Percentiles rank a stretch among this genome's conserved stretches.
These are phyloP conservation scores for Escovopsis sp. DNA, from an alignment of 2,329 filamentous ascomycete genomes.

Conservation along the genomic window DNA sequence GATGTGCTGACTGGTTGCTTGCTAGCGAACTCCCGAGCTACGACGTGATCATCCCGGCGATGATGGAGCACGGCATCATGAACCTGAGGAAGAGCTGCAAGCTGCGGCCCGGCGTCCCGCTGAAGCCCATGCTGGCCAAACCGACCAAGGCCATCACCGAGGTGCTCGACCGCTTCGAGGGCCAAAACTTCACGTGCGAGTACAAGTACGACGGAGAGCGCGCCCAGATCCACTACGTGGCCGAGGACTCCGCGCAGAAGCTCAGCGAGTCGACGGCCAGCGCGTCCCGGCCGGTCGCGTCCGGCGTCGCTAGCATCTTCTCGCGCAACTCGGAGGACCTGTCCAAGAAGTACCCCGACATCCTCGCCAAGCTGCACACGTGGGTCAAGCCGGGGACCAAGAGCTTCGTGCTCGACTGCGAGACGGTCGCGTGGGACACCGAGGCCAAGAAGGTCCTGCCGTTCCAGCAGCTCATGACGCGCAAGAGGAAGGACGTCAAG, in stretches of 20 bases:
- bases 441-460: conserved; percentile 88
- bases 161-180: conserved; percentile 90
- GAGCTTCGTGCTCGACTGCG: conserved; percentile 96
- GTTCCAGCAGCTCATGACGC: conserved; percentile 96
- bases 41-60: conserved; percentile 82
- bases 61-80: conserved; percentile 75
- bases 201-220: conserved; percentile 98
- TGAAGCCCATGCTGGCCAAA: conserved; percentile 98
- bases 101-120: conserved; percentile 78
- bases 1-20: conserved; percentile 3
- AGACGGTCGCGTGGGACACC: conserved; percentile 95
- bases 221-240: conserved; percentile 96
- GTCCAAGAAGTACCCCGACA: conserved; percentile 95
- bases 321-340: conserved; percentile 94
- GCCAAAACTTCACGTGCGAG: conserved; percentile 91
- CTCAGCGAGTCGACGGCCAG: conserved; percentile 47
- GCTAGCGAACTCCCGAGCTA: conserved; percentile 79
- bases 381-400: conserved; percentile 87
- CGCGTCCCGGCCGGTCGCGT: conserved; percentile 49
- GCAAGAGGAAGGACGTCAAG: conserved; percentile 95
- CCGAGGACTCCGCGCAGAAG: conserved; percentile 59
- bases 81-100: conserved; percentile 76
- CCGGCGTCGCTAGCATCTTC: conserved; percentile 83
- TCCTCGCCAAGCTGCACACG: conserved; percentile 68
- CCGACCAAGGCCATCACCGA: conserved; percentile 97